Conservation (phyloP, 1,284 basidiomycete species). For the Anthracocystis walkeri region DNA sequence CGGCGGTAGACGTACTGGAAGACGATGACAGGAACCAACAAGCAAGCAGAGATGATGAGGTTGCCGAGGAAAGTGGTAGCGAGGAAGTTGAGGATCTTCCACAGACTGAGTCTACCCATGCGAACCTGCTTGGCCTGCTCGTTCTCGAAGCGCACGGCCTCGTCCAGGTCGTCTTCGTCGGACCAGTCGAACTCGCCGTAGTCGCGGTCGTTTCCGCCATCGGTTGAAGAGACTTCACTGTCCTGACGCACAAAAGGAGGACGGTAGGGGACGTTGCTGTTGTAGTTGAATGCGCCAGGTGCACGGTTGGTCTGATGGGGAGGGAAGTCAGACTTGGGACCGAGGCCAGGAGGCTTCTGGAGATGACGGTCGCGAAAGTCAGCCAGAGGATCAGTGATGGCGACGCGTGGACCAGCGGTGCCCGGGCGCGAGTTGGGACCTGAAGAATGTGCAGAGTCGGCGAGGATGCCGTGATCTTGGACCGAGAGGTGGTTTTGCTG, state of each 20-base stretch:
- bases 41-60: constrained; percentile 53
- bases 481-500: neutral
- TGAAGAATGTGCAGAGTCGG: constrained; percentile 15
- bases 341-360: constrained; percentile 52
- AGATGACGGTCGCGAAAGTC: constrained; percentile 58
- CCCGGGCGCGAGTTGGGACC: constrained; percentile 26
- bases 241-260: constrained; percentile 44
- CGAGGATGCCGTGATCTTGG: constrained; percentile 22
- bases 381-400: constrained; percentile 61
- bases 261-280: constrained; percentile 29
- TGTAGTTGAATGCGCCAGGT: constrained; percentile 40
- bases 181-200: constrained; percentile 66
- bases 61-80: constrained; percentile 64
- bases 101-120: constrained; percentile 52
- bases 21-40: constrained; percentile 61
- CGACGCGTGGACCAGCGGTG: constrained; percentile 52
- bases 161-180: constrained; percentile 63
- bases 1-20: constrained; percentile 61
- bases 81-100: constrained; percentile 59
- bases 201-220: constrained; percentile 44
- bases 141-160: constrained; percentile 50
- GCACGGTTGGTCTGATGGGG: constrained; percentile 43
- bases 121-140: constrained; percentile 54
- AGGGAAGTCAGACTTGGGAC: constrained; percentile 58
- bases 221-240: constrained; percentile 58